A percentile compares a stretch with the other conserved stretches of the same genome.
phyloP scores from a whole-genome alignment of 2,329 filamentous ascomycete species.

The Chrysoporthe cubensis region DNA sequence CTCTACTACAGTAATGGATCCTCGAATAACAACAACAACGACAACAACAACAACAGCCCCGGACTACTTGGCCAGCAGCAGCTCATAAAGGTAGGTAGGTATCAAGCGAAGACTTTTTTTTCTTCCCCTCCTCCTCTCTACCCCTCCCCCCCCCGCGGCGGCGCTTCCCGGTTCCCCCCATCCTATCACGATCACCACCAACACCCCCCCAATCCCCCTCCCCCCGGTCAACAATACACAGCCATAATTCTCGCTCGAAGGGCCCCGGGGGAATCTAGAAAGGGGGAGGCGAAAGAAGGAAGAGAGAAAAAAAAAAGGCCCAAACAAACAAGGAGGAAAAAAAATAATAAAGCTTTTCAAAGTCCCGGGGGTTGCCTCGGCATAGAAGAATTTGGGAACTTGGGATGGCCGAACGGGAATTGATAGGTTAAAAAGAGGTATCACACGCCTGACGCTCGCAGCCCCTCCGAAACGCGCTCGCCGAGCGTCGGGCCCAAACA shows the following conservation, averaged over 20 bases:
- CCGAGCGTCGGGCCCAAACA: conserved; percentile 5
- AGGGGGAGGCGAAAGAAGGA: conserved; percentile 7
- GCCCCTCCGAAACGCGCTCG: conserved; percentile 3
- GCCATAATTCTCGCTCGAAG: not conserved
- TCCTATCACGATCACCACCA: not conserved
- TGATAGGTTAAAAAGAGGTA: not conserved
- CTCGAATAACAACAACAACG: conserved; percentile 15
- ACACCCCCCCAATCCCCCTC: not conserved
- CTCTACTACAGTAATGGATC: conserved; percentile 4
- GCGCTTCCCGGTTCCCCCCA: not conserved
- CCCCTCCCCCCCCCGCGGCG: too few relatives aligned
- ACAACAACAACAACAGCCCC: conserved; percentile 2
- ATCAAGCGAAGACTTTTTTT: conserved; percentile 15
- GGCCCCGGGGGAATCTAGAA: conserved; percentile 28
- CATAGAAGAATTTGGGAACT: not conserved
- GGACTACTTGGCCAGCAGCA: conserved; percentile 25
- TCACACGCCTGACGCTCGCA: conserved; percentile 15
- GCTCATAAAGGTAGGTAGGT: conserved; percentile 21
- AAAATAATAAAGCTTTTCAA: too few relatives aligned
- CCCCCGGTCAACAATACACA: not conserved
- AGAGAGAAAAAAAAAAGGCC: not conserved
- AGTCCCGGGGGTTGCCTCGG: too few relatives aligned
- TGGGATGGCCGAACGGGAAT: not conserved
- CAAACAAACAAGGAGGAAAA: too few relatives aligned
- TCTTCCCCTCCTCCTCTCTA: not conserved